Evolutionary conservation across 495 filamentous ascomycete genomes (phyloP), one percentile per base, ranked within the genome.

Genomic region (Hypomontagnella submonticulosa): DNA sequence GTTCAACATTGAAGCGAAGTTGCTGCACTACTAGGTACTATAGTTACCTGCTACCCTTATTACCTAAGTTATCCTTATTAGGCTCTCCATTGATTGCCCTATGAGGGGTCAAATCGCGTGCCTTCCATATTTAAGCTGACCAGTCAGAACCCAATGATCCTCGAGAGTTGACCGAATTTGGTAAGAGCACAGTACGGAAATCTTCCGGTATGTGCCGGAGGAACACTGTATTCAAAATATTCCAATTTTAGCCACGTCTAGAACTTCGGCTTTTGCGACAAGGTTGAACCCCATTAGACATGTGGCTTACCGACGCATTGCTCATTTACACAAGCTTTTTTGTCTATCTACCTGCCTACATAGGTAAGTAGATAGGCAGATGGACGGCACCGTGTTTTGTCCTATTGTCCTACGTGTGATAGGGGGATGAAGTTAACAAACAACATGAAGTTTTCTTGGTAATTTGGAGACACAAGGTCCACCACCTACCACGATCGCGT

Each of bases 181-280:
- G 62, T 18, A 54, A 65, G 46, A 41, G 47, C 6, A 2, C 30
- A 23, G 19, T n/a, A 19, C 20, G 34, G 23, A 27, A 27, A 2
- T 6, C 23, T 27, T 27, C 23, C 23, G 23, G 23, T 2, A 27
- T 6, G 23, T 27, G 6, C 23, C 23, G 23, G 23, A 6, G 23
- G 23, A 27, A 27, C 3, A 27, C 23, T 27, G 23, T 27, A 27
- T 27, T 6, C 23, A 27, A n/a, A n/a, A 27, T 40, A 36, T 51
- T 60, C 57, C 57, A 60, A 43, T 60, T 60, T 60, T 60, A 60
- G 57, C 38, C 23, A 13, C 30, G 18, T 59, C 56, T 50, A 59
- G 56, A 59, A 19, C 43, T 50, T 59, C 46, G 46, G 46, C 56
- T 59, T 49, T 15, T 50, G 44, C 9, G 19, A 27, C 23, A 27